Evolutionary conservation across 2,329 filamentous ascomycete species (phyloP).

Genomic region (Exutisphaerella laricina): DNA sequence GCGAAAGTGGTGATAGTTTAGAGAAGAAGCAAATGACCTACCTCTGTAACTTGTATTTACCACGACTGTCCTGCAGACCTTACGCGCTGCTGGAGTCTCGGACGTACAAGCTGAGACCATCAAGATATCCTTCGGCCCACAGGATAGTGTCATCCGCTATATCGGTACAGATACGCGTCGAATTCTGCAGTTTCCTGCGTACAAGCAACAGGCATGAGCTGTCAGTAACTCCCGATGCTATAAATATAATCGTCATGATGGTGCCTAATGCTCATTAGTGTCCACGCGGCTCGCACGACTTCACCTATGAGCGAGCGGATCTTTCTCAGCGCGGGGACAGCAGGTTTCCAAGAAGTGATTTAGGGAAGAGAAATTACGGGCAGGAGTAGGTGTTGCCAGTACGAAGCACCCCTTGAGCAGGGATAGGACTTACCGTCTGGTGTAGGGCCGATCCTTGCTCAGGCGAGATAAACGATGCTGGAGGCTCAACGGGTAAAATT

Average conservation of each 20-base stretch:
- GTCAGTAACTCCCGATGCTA: background rate
- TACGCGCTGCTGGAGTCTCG: too few species aligned
- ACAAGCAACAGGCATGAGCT: background rate
- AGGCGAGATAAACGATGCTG: conserved; percentile 1
- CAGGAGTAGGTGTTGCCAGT: background rate
- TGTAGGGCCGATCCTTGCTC: background rate
- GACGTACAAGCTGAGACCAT: background rate
- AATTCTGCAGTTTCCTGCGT: background rate
- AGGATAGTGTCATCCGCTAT: background rate
- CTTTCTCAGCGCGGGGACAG: conserved; percentile 2
- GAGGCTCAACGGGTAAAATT: background rate
- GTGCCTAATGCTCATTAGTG: background rate
- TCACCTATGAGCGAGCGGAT: background rate
- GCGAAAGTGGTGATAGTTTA: conserved; percentile 1
- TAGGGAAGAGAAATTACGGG: background rate
- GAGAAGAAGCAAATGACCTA: background rate
- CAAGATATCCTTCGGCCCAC: conserved; percentile 6
- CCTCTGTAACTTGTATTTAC: conserved; percentile 4
- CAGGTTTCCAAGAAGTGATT: too few species aligned
- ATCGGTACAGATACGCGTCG: conserved; percentile 3
- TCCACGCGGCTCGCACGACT: background rate
- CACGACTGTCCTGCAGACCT: too few species aligned
- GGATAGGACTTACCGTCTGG: background rate
- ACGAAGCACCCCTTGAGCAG: background rate
- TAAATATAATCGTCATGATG: background rate